Evolutionary conservation across 192 early-diverging fungal species (phyloP), one percentile per base, ranked within the genome.

Genomic region (Rhizophagus clarus): DNA sequence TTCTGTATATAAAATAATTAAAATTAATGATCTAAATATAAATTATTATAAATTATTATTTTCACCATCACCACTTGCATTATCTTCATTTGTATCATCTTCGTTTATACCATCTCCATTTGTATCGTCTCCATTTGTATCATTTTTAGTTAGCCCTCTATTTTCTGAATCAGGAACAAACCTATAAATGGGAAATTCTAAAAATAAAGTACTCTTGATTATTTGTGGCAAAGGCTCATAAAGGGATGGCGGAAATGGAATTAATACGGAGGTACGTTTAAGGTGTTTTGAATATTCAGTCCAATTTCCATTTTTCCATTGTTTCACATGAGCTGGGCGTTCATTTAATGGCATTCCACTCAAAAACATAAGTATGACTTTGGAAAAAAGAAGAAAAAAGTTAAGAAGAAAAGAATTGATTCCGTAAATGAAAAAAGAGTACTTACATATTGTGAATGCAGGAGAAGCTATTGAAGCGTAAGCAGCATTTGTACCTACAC

Each of bases 171-270:
- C 11, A 29, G 64, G 64, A 31, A 31, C 12, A 66, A 14, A 66
- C 29, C 61, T 62, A 76, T 80, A 80, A 20, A 80, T 24, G 4
- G 80, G 61, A 56, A 80, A 74, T 34, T 80, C 80, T 60, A 80
- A 32, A 32, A 71, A 56, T 32, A 80, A 34, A 14, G 80, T 62
- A n/a, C 72, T 40, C 32, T 80, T 80, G 9, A 80, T 37, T 20
- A 22, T 78, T n/a, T 51, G 32, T 24, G 80, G 80, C 7, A 80
- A 73, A 22, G 28, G 37, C n/a, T 73, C 45, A 76, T 80, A 80
- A 1, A 80, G 26, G 31, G 3, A 22, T 6, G 71, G 80, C 51
- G 80, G 80, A 34, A 80, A 63, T 9, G 80, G 80, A 34, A 80
- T 66, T 31, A 80, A 66, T 24, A 61, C 61, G 32, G 47, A 61